These are phyloP conservation scores for Cronartium quercuum DNA, from an alignment of 1,284 basidiomycete species.

Conservation along the genomic window DNA sequence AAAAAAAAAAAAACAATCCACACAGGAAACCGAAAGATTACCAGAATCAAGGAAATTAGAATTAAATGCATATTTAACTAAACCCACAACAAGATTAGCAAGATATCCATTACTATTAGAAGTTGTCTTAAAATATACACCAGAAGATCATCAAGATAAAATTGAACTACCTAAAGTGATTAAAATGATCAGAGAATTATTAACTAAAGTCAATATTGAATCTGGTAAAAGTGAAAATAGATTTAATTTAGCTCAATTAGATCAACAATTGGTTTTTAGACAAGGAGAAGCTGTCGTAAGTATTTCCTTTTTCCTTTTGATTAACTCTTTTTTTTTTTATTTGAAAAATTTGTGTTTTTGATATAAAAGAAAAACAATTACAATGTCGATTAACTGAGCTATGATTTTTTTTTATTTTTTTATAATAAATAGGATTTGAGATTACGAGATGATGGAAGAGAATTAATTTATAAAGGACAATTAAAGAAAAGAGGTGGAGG, in stretches of 20 bases:
- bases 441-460: constrained; percentile 75
- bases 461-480: constrained; percentile 88
- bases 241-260: constrained; percentile 83
- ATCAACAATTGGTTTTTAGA: constrained; percentile 77
- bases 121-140: constrained; percentile 86
- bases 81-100: constrained; percentile 93
- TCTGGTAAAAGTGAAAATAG: constrained; percentile 86
- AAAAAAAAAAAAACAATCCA: too few species aligned
- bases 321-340: not conserved
- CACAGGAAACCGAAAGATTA: constrained; percentile 75
- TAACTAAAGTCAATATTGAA: constrained; percentile 83
- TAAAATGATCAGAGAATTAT: constrained; percentile 70
- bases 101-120: constrained; percentile 89
- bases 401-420: too few species aligned
- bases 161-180: constrained; percentile 70
- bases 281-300: constrained; percentile 59
- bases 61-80: constrained; percentile 95
- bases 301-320: not conserved
- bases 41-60: constrained; percentile 95
- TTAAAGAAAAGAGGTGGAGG: constrained; percentile 79
- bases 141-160: constrained; percentile 85
- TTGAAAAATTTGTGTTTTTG: constrained; percentile 25
- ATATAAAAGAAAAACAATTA: too few species aligned
- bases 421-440: constrained; percentile 64
- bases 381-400: too few species aligned